Evolutionary conservation across 2,329 filamentous ascomycete genomes (phyloP).

Genomic region (Trichoderma hamatum): DNA sequence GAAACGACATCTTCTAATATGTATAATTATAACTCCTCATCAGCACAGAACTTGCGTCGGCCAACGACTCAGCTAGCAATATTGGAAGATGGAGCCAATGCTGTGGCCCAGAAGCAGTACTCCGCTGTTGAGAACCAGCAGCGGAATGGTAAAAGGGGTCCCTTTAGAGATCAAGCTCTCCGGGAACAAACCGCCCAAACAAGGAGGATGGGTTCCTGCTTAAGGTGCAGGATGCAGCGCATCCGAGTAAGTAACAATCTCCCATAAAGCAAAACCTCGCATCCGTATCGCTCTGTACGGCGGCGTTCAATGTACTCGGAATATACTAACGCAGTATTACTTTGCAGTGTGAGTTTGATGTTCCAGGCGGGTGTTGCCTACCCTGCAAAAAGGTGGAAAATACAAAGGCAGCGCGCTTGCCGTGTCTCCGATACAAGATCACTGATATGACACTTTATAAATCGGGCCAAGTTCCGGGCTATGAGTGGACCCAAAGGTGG

Average conservation of each 20-base stretch:
- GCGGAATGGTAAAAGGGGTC: constrained; percentile 49
- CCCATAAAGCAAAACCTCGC: too few species aligned
- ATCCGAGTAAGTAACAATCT: constrained; percentile 55
- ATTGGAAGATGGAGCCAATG: constrained; percentile 31
- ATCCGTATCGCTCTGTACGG: not conserved
- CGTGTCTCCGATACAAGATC: constrained; percentile 64
- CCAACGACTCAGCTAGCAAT: constrained; percentile 17
- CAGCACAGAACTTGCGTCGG: constrained; percentile 13
- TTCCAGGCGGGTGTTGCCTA: constrained; percentile 53
- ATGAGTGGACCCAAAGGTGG: constrained; percentile 64
- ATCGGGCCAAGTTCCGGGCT: constrained; percentile 59
- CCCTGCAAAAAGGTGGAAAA: constrained; percentile 57
- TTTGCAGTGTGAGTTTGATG: constrained; percentile 53
- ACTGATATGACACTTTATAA: constrained; percentile 62
- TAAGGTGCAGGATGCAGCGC: constrained; percentile 64
- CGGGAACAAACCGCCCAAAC: constrained; percentile 60
- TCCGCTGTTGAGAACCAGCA: constrained; percentile 38
- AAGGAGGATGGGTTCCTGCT: constrained; percentile 60
- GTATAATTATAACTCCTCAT: constrained; percentile 30
- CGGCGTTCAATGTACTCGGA: not conserved
- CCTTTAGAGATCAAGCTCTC: constrained; percentile 56
- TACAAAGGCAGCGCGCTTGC: constrained; percentile 56
- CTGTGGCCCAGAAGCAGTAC: constrained; percentile 32
- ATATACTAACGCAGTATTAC: not conserved
- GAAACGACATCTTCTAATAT: constrained; percentile 6